phyloP scores from a whole-genome alignment of 352 stramenopile species.

The Thalassiosira mediterranea region DNA sequence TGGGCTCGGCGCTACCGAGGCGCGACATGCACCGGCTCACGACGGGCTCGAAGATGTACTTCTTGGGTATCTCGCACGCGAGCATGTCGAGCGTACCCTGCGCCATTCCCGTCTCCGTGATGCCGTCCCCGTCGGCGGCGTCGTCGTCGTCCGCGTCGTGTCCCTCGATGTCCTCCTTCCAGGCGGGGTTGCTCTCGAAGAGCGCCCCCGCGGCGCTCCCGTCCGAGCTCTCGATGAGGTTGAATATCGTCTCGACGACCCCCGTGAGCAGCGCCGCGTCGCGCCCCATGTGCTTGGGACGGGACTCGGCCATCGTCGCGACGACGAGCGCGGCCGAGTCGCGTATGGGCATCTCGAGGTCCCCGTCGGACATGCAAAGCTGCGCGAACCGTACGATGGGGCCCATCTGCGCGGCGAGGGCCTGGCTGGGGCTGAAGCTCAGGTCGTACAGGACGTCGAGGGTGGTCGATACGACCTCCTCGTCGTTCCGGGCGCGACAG shows the following conservation, averaged over 20 bases:
- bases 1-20: conserved; percentile 88
- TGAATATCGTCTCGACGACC: conserved; percentile 82
- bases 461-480: conserved; percentile 82
- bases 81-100: conserved; percentile 88
- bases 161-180: conserved; percentile 85
- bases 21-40: conserved; percentile 85
- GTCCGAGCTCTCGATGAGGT: conserved; percentile 79
- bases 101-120: conserved; percentile 85
- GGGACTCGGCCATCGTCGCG: conserved; percentile 84
- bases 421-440: conserved; percentile 70
- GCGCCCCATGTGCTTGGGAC: conserved; percentile 85
- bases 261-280: conserved; percentile 64
- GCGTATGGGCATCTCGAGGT: conserved; percentile 80
- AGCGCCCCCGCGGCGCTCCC: conserved; percentile 80
- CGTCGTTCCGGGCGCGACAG: conserved; percentile 71
- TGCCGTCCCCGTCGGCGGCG: conserved; percentile 80
- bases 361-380: conserved; percentile 63
- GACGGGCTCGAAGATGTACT: conserved; percentile 86
- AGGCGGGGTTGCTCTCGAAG: conserved; percentile 83
- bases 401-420: conserved; percentile 70
- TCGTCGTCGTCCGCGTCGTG: conserved; percentile 78
- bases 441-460: conserved; percentile 88
- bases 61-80: conserved; percentile 87
- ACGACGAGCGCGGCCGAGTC: conserved; percentile 85
- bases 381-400: conserved; percentile 74